Base-by-base conservation (phyloP, 176 grass and related monocot genomes). In the Aegilops sharonensis region DNA sequence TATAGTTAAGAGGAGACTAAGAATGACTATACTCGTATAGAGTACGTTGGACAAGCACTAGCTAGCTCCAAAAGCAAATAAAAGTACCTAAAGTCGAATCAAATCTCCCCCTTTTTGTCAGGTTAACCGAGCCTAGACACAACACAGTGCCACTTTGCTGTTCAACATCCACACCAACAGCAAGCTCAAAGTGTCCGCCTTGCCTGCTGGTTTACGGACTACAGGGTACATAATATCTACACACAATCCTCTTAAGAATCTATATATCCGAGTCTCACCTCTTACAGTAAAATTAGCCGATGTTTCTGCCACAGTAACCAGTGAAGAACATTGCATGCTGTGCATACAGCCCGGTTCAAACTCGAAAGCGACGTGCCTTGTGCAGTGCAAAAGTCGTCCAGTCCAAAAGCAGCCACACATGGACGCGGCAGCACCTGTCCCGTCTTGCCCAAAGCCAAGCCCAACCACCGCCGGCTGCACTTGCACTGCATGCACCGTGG, bases 361-460 rank as follows among this genome's bases (percentile, higher is more conserved):
- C 54, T 57, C 2, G 54, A 72, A 36, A 72, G 20, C 35, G 42
- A 24, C 5, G 69, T 40, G 36, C 1, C n/a, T 0, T 42, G 25
- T 48, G 12, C 11, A 13, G 24, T 75, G 73, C 24, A 54, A 18
- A 77, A 77, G 47, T 54, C 6, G 13, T 35, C 62, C 15, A 3
- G 40, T 24, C 66, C 31, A 42, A 79, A 65, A 74, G 61, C 69
- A 48, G 25, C 1, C 64, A 29, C 27, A 9, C 64, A 47, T 43
- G 84, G 56, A 77, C 23, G 21, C 40, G 63, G 74, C 66, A 60
- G 57, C 32, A 59, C 27, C 34, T 50, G 60, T 84, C 60, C 80
- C 39, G 59, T 75, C 60, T 50, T 40, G 75, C 75, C 67, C 75
- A 61, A 35, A 18, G 57, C 68, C 73, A 35, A 31, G 57, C 68